Evolutionary conservation across 2,329 filamentous ascomycete genomes (phyloP), one percentile per base, ranked within the genome.

Genomic region (Metarhizium humberi): DNA sequence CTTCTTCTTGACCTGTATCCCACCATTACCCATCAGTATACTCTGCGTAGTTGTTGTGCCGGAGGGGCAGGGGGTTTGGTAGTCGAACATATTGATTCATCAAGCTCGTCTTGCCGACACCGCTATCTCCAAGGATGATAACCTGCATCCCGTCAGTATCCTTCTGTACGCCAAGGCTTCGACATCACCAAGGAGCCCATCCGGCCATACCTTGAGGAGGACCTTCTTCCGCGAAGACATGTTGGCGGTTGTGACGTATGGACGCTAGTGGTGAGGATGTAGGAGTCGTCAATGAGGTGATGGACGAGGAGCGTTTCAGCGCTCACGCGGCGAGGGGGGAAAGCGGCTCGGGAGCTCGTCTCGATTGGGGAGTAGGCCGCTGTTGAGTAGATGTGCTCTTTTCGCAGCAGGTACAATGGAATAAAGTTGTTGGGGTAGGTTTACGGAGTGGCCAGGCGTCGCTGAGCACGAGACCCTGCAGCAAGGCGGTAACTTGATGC

Each of bases 31-130:
- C 55, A 63, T 63, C 48, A 55, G 58, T 42, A 52, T 43, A 25
- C n/a, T 16, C 38, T 40, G 16, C 38, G 34, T 48, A 10, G n/a
- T 30, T 40, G 2, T 40, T 18, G 43, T 14, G 34, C 38, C 25
- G 51, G 40, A 45, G 25, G 25, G 25, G 48, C 46, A 49, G 57
- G 55, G 57, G 54, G 54, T 36, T 59, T 50, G 56, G 66, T 30
- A 38, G 46, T 58, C 88, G 73, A 85, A 97, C 94, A 89, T 97
- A 99, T 97, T 99, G 94, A 78, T 99, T 99, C 94, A 99, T 99
- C 83, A 99, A 85, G 75, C 91, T 96, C 59, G 94, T 99, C 82
- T 99, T 99, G 72, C 94, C 94, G 60, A 99, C 94, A 76, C 94
- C 94, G 74, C 92, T 97, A 74, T 99, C 94, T 66, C 94, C 94